Base-by-base conservation (phyloP, 202 grass and related monocot species). In the Bolboschoenoplectus hybrid region DNA sequence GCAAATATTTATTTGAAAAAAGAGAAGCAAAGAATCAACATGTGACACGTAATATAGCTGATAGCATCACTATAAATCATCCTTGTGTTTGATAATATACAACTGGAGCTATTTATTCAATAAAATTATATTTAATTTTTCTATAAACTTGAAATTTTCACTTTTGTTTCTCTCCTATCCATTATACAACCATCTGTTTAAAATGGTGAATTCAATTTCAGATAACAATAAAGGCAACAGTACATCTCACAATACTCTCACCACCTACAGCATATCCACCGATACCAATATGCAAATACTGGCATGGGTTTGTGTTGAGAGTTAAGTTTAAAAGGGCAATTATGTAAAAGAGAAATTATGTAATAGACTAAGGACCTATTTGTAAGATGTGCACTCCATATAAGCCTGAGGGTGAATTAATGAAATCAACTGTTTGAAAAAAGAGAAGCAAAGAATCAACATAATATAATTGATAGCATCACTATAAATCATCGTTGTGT, bases 201-300 rank as follows among this genome's bases (percentile, higher is more conserved):
- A 26, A 38, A 57, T 68, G 34, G 34, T 70, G 7, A 56, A 84
- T 55, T 84, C 14, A 51, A 82, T 60, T n/a, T 9, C 45, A 77
- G 8, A 57, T 41, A 79, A 60, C 50, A 79, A 60, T 43, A 67
- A 67, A 67, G 36, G 43, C n/a, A 67, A 82, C 14, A 36, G 13
- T 56, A 36, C 45, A 47, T 53, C 34, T 11, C 7, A 17, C 12
- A 38, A 17, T 45, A 65, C 16, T n/a, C 64, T 93, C 84, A 96
- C 86, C 88, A 96, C 32, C 91, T 86, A 43, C 80, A 86, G 74
- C 89, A 87, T 64, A 85, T 91, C 89, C 86, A 67, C 43, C 91
- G 90, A 7, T 94, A 94, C 96, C 96, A 98, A 77, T 94, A 98
- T 63, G 89, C 91, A 77, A 95, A 87, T 14, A 79, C 89, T 9